These are phyloP conservation scores for Cladochytrium replicatum DNA, from an alignment of 192 early-diverging fungal species.

Conservation along the genomic window DNA sequence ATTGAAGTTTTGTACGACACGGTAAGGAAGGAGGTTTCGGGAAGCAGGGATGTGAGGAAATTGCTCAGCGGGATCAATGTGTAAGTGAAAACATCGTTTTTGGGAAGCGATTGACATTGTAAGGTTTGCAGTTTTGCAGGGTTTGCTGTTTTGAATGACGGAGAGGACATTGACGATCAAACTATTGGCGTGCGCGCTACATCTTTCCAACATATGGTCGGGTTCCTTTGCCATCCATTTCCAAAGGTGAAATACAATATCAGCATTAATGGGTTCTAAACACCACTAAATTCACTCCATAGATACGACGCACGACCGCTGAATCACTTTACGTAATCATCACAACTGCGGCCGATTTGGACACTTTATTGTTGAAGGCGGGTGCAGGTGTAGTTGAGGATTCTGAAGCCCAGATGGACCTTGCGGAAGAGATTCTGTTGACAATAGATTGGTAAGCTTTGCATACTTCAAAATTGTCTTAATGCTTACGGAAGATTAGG, in stretches of 20 bases:
- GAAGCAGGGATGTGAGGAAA: slow-evolving; percentile 52
- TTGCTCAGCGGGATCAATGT: slow-evolving; percentile 51
- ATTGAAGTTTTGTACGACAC: slow-evolving; percentile 29
- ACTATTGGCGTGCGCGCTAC: slow-evolving; percentile 32
- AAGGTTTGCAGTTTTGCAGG: slow-evolving; percentile 42
- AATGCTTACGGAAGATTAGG: not conserved
- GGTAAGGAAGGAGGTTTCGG: slow-evolving; percentile 37
- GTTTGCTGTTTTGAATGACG: slow-evolving; percentile 16
- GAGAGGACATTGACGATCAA: not conserved
- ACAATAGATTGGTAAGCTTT: slow-evolving; percentile 55
- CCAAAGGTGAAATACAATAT: slow-evolving; percentile 44
- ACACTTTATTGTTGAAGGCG: slow-evolving; percentile 1
- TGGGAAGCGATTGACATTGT: not conserved
- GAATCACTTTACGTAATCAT: slow-evolving; percentile 66
- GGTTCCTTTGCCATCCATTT: slow-evolving; percentile 62
- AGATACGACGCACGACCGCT: slow-evolving; percentile 58
- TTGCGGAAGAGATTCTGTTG: slow-evolving; percentile 51
- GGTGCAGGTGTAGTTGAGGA: slow-evolving; percentile 11
- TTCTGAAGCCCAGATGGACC: slow-evolving; percentile 37
- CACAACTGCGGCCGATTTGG: slow-evolving; percentile 19
- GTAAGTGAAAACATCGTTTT: slow-evolving; percentile 29
- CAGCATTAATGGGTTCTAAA: not conserved
- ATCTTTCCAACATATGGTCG: slow-evolving; percentile 49
- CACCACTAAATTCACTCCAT: not conserved
- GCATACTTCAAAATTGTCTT: slow-evolving; percentile 1